phyloP scores from a whole-genome alignment of 495 filamentous ascomycete species.

The Aspergillus saccharolyticus region DNA sequence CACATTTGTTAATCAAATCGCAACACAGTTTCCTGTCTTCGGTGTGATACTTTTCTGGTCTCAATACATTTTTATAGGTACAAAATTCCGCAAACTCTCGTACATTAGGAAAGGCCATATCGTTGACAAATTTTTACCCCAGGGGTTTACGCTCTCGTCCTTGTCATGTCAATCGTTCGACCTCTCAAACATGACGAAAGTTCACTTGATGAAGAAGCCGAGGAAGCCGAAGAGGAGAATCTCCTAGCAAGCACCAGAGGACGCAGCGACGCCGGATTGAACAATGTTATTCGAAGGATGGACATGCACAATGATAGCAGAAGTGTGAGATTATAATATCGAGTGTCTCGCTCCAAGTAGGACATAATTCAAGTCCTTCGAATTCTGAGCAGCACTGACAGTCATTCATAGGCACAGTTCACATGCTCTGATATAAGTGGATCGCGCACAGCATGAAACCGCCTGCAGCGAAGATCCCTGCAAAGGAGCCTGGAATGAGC shows the following conservation, averaged over 20 bases:
- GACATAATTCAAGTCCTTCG: not conserved
- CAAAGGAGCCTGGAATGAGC: not conserved
- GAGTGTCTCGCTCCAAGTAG: not conserved
- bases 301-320: slow-evolving; percentile 14
- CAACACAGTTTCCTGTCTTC: slow-evolving; percentile 94
- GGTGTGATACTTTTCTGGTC: slow-evolving; percentile 93
- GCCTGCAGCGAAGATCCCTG: not conserved
- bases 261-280: slow-evolving; percentile 78
- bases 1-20: slow-evolving; percentile 88
- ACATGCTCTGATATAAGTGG: not conserved
- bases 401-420: not conserved
- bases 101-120: not conserved
- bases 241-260: slow-evolving; percentile 76
- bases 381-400: not conserved
- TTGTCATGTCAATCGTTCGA: slow-evolving; percentile 69
- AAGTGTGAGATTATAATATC: not conserved
- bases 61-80: slow-evolving; percentile 84
- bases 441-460: not conserved
- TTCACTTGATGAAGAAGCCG: slow-evolving; percentile 79
- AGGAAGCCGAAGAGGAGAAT: slow-evolving; percentile 93
- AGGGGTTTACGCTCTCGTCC: slow-evolving; percentile 72
- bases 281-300: slow-evolving; percentile 67
- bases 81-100: slow-evolving; percentile 6
- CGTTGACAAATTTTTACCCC: not conserved
- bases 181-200: slow-evolving; percentile 70